These are phyloP conservation scores for Rusavskia elegans DNA, from an alignment of 495 filamentous ascomycete genomes.

Conservation along the genomic window DNA sequence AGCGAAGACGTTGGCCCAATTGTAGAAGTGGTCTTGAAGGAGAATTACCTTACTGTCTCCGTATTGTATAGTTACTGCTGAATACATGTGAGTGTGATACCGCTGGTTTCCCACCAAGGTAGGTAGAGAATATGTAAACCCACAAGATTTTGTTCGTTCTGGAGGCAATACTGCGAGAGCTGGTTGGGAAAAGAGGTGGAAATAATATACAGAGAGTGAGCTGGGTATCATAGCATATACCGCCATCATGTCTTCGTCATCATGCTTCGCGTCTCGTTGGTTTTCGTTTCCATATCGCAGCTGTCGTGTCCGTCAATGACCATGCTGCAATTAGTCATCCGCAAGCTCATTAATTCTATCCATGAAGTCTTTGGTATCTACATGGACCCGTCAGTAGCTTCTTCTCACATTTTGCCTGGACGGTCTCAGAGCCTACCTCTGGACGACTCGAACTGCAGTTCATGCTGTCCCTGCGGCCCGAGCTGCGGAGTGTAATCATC, in stretches of 20 bases:
- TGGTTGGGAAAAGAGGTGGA: too few species aligned
- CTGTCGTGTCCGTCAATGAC: not conserved
- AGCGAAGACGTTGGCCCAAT: too few species aligned
- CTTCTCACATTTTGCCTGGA: too few species aligned
- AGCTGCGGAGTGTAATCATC: slow-evolving; percentile 33
- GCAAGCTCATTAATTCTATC: slow-evolving; percentile 14
- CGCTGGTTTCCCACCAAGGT: too few species aligned
- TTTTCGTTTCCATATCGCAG: too few species aligned
- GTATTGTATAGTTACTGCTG: too few species aligned
- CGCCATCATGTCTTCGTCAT: not conserved
- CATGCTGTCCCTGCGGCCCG: slow-evolving; percentile 20
- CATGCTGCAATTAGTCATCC: not conserved
- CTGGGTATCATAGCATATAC: not conserved
- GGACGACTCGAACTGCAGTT: slow-evolving; percentile 22
- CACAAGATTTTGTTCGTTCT: too few species aligned
- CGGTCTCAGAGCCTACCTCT: slow-evolving; percentile 15
- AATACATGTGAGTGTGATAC: too few species aligned
- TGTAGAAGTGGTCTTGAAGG: too few species aligned
- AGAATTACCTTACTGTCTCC: too few species aligned
- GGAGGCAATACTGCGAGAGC: too few species aligned
- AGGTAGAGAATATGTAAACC: not conserved
- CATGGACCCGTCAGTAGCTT: slow-evolving; percentile 11
- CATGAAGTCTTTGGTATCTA: slow-evolving; percentile 27
- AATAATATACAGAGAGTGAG: not conserved
- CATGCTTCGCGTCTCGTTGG: not conserved